Evolutionary conservation across 1,284 basidiomycete genomes (phyloP), one percentile per base, ranked within the genome.

Genomic region (Kwoniella shivajii): DNA sequence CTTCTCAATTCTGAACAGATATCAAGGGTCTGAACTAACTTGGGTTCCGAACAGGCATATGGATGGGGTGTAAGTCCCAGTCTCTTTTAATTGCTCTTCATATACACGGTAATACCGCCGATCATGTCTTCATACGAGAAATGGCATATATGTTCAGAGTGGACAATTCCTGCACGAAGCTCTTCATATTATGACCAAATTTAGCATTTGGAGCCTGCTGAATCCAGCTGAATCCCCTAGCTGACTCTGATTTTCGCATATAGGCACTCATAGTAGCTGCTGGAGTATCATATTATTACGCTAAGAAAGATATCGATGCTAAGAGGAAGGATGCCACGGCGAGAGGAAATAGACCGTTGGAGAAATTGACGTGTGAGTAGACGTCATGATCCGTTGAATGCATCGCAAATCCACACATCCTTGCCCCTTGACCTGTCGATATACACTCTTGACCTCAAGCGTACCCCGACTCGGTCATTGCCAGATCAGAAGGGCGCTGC

Each of bases 201-300:
- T n/a, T n/a, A n/a, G n/a, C n/a, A n/a, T n/a, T n/a, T n/a, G n/a
- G n/a, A n/a, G n/a, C n/a, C n/a, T n/a, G n/a, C n/a, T n/a, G n/a
- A n/a, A n/a, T n/a, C n/a, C n/a, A n/a, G n/a, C n/a, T n/a, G n/a
- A n/a, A n/a, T n/a, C n/a, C n/a, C n/a, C n/a, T n/a, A n/a, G 20
- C 36, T 14, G 18, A 50, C 33, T 55, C 26, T n/a, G 20, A 16
- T 41, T 13, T 1, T 36, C 27, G 33, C 33, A 22, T 18, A 1
- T 16, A 74, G 72, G 75, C 73, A 24, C 74, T 82, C 47, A 72
- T 82, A 46, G 74, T 77, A 27, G 81, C 80, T n/a, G 80, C 81
- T 0, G 79, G 79, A 30, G 73, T 76, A 29, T 80, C 80, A 50
- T 82, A 79, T 71, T 80, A 80, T 68, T 81, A 68, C 50, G 80